Base-by-base conservation (phyloP, 1,139 yeast species). In the Yamadazyma spencermartinsiae region DNA sequence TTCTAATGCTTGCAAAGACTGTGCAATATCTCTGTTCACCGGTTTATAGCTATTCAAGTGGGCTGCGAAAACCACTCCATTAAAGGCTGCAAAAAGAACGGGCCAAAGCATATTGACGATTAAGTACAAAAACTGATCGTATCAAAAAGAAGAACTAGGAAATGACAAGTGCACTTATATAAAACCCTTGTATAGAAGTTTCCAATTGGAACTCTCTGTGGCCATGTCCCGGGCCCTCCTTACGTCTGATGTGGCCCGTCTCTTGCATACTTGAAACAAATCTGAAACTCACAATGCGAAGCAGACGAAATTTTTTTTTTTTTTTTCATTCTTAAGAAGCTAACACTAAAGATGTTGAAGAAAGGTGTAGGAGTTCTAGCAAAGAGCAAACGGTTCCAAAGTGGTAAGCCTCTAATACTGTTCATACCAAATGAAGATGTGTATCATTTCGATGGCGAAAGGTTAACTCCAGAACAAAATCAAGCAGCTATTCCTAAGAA, bases 401-500 rank as follows among this genome's bases (percentile, higher is more conserved):
- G 46, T 24, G 23, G 50, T 14, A 37, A 36, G 10, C 29, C 42
- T 1, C 25, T 40, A 2, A 33, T 55, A 23, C 62, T 60, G 65
- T 68, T 69, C 41, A 48, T 58, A 4, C 65, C 74, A 9, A 65
- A 66, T 35, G 63, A 63, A 23, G 53, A 58, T 8, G 48, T 47
- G 20, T 60, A 58, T 41, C 41, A 55, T n/a, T 63, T 64, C 43
- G 70, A 67, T 20, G 54, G 60, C 31, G 72, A 65, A 42, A 59
- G 52, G 34, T 46, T 64, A 33, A 54, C 67, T 2, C 52, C 58
- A 2, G 64, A 58, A 40, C 58, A 67, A 35, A 60, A 64, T 38
- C 48, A 41, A 14, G 65, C 61, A 3, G 68, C 72, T 9, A 61
- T 70, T 9, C 76, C 74, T 2, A 40, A 54, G 17, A 55, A 50